phyloP scores from a whole-genome alignment of 306 rosid genomes.

The Hippophae gyantsensis region DNA sequence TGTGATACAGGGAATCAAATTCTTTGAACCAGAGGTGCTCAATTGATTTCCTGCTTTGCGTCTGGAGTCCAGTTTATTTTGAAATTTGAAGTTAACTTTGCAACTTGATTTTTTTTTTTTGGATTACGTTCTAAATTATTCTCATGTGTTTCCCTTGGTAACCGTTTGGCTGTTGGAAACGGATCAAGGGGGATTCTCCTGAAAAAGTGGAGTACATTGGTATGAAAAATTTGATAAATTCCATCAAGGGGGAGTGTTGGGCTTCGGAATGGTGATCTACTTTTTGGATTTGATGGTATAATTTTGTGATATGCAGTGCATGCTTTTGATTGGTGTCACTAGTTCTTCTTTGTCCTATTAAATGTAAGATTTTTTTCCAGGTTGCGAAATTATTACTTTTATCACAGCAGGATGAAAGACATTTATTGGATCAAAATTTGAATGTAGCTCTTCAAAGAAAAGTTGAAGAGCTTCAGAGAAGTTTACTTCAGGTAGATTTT shows the following conservation, averaged over 20 bases:
- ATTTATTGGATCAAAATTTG: slow-evolving; percentile 76
- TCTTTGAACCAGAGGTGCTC: slow-evolving; percentile 95
- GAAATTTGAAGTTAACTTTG: slow-evolving; percentile 19
- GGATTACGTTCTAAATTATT: slow-evolving; percentile 3
- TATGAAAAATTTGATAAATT: slow-evolving; percentile 74
- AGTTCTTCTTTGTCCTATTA: slow-evolving; percentile 15
- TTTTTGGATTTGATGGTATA: slow-evolving; percentile 81
- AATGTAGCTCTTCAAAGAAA: slow-evolving; percentile 63
- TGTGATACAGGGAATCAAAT: slow-evolving; percentile 80
- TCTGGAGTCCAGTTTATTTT: slow-evolving; percentile 19
- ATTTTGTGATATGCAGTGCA: slow-evolving; percentile 1
- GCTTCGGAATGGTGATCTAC: slow-evolving; percentile 55
- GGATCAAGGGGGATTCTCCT: slow-evolving; percentile 96
- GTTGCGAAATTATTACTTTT: slow-evolving; percentile 66
- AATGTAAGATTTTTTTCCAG: slow-evolving; percentile 32
- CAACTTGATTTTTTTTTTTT: slow-evolving; percentile 15
- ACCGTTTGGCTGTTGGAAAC: slow-evolving; percentile 28
- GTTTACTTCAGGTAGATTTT: slow-evolving; percentile 65
- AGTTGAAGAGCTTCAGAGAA: slow-evolving; percentile 80
- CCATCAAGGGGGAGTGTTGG: slow-evolving; percentile 66
- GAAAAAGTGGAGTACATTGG: slow-evolving; percentile 85
- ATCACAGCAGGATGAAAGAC: slow-evolving; percentile 92
- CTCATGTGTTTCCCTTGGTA: slow-evolving; percentile 2
- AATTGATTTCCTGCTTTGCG: slow-evolving; percentile 25
- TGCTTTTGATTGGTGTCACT: slow-evolving; percentile 1